Percentiles rank a stretch among this genome's conserved stretches.
These are phyloP conservation scores for Anisogramma anomala DNA, from an alignment of 2,329 filamentous ascomycete species.

Conservation along the genomic window DNA sequence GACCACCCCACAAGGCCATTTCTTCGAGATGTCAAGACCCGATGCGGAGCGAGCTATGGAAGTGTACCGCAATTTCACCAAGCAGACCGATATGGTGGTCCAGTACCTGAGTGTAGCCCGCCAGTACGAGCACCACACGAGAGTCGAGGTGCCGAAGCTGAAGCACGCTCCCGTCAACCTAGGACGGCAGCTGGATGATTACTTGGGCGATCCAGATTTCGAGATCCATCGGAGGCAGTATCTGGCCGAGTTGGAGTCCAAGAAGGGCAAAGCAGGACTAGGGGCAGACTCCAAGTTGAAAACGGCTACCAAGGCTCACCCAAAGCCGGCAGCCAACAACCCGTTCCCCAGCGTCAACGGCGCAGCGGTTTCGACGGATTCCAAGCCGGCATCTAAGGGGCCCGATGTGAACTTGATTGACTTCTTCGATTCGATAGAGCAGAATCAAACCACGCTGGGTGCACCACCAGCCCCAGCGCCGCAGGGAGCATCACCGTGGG, in stretches of 20 bases:
- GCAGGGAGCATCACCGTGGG: conserved; percentile 12
- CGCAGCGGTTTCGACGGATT: conserved; percentile 17
- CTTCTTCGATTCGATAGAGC: conserved; percentile 83
- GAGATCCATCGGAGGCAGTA: conserved; percentile 89
- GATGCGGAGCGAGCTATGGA: conserved; percentile 86
- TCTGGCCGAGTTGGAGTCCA: conserved; percentile 69
- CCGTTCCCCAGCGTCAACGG: conserved; percentile 31
- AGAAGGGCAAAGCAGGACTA: conserved; percentile 36
- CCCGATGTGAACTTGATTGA: conserved; percentile 75
- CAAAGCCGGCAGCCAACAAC: conserved; percentile 25
- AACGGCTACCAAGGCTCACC: no score
- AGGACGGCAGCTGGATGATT: conserved; percentile 82
- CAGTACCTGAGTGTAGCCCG: conserved; percentile 78
- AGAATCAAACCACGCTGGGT: conserved; percentile 65
- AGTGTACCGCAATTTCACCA: conserved; percentile 86
- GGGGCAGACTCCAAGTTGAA: no score
- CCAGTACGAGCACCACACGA: conserved; percentile 82
- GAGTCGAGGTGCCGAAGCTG: conserved; percentile 88
- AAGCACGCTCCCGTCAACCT: conserved; percentile 94
- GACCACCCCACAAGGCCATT: conserved; percentile 55
- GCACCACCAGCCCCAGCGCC: conserved; percentile 31
- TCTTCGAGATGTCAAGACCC: conserved; percentile 93
- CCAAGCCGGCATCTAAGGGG: conserved; percentile 38
- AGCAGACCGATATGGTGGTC: conserved; percentile 85
- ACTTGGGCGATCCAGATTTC: conserved; percentile 88